Evolutionary conservation across 768 basidiomycete genomes (phyloP), one percentile per base, ranked within the genome.

Genomic region (Mycena olivaceomarginata): DNA sequence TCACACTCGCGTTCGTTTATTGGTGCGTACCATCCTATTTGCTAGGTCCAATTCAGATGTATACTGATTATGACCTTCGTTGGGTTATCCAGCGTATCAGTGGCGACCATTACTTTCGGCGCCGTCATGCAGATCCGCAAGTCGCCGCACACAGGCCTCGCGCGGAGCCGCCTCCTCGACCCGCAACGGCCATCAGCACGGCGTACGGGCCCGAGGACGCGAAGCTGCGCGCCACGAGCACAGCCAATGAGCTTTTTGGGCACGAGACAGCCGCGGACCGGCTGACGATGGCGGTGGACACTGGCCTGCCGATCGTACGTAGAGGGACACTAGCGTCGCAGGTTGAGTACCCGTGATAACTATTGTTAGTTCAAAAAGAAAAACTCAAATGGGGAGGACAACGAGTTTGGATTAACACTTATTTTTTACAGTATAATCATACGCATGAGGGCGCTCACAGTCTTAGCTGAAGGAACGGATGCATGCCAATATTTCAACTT

Each of bases 131-230:
- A 65, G 64, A 37, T 22, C 1, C 40, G 41, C 53, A 66, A 57
- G 15, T 70, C 53, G 3, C 63, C 63, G 11, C 16, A 59, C 15
- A 39, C 69, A 3, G 7, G 46, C 1, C 40, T 70, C 7, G 75
- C 69, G 10, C 31, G 43, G 0, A 71, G 68, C 48, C 31, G 68
- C 5, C 75, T 76, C 20, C 5, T 67, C 31, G 69, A 76, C 20
- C 75, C 20, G 40, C 64, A 0, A 70, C 75, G 8, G 69, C n/a
- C 7, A 65, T 75, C 39, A 48, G 74, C 62, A 39, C 60, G 4
- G 74, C 67, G 20, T 75, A 75, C 16, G 74, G 74, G 5, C 67
- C 74, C 1, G 62, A 53, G 6, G 67, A 70, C 5, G 15, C 46
- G 16, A 67, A 67, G 65, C 37, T 60, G 13, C 59, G 51, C 11